Evolutionary conservation across 2,329 filamentous ascomycete species (phyloP).

Genomic region (Penicillium sp.): DNA sequence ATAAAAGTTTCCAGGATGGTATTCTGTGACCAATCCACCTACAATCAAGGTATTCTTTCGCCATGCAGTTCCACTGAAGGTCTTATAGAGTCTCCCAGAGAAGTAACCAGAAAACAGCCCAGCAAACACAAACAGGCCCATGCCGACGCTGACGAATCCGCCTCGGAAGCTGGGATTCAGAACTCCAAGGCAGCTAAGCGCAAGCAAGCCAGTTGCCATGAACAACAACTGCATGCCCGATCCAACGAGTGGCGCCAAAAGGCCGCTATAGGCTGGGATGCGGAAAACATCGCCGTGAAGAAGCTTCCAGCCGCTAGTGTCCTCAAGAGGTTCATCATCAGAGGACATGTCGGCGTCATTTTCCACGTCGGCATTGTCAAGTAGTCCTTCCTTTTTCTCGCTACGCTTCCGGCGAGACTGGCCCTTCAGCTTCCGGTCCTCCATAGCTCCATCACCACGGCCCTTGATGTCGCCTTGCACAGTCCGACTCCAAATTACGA

Average conservation of each 20-base stretch:
- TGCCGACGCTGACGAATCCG: slow-evolving; percentile 80
- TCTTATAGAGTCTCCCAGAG: slow-evolving; percentile 79
- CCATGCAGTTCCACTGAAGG: slow-evolving; percentile 75
- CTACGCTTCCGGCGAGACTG: slow-evolving; percentile 33
- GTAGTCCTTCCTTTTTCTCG: slow-evolving; percentile 56
- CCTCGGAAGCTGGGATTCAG: slow-evolving; percentile 88
- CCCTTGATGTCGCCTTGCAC: slow-evolving; percentile 76
- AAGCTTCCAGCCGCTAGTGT: slow-evolving; percentile 84
- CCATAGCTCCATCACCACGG: slow-evolving; percentile 64
- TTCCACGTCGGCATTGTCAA: slow-evolving; percentile 59
- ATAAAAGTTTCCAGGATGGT: background rate
- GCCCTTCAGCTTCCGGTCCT: slow-evolving; percentile 65
- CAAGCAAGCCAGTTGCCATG: slow-evolving; percentile 71
- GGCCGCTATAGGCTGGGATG: slow-evolving; percentile 66
- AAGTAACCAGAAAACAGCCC: slow-evolving; percentile 86
- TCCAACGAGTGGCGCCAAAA: slow-evolving; percentile 78
- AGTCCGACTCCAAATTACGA: slow-evolving; percentile 78
- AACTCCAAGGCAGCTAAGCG: slow-evolving; percentile 73
- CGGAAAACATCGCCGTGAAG: slow-evolving; percentile 88
- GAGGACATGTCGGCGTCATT: slow-evolving; percentile 58
- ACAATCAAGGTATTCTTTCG: slow-evolving; percentile 71
- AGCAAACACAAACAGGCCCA: slow-evolving; percentile 80
- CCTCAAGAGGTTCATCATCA: slow-evolving; percentile 74
- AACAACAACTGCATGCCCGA: slow-evolving; percentile 86
- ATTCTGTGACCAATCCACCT: slow-evolving; percentile 19